Base-by-base conservation (phyloP, 2,329 filamentous ascomycete genomes). In the Chaetomium globosum region DNA sequence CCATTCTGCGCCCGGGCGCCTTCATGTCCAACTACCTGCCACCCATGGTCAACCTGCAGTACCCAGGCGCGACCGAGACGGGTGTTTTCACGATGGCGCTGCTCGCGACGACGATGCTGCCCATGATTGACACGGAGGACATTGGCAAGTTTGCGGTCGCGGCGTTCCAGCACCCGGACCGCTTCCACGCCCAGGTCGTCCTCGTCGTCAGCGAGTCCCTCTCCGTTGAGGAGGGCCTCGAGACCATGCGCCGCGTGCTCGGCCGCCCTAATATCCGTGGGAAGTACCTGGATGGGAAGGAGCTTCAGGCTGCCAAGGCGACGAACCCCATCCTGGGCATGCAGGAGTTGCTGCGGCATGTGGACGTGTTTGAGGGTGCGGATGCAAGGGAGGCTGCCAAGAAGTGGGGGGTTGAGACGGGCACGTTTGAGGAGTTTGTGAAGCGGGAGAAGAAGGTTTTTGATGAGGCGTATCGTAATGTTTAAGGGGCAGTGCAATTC, bases 11-110 rank as follows among this genome's bases (percentile, higher is more conserved):
- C 1, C 81, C 81, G 0, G 80, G 79, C 1, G 79, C 77, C 69
- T 85, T 86, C 75, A 82, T 83, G 79, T 8, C 77, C 23, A 85
- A 86, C 69, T 81, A 80, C 66, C 56, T 84, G 4, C 64, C 73
- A 4, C 82, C 82, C 3, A 73, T 78, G 12, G 77, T 78, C 1
- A 60, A 59, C 9, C 75, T 79, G 1, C 30, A 67, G 73, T 82
- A 79, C 64, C 74, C 76, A 0, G 78, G 76, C 0, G 72, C 83
- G 7, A 70, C 74, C 1, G 74, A 76, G 6, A 73, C 74, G 2
- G 79, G 79, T 0, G 71, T 76, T 26, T 80, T 79, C 66, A 72
- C 71, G 0, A 78, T 76, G 1, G 77, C 79, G 0, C 69, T 80
- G 26, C 69, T 68, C 0, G 70, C 73, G 0, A 75, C 77, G n/a